Evolutionary conservation across 805 yeast genomes (phyloP).

Genomic region (Scheffersomyces spartinae): DNA sequence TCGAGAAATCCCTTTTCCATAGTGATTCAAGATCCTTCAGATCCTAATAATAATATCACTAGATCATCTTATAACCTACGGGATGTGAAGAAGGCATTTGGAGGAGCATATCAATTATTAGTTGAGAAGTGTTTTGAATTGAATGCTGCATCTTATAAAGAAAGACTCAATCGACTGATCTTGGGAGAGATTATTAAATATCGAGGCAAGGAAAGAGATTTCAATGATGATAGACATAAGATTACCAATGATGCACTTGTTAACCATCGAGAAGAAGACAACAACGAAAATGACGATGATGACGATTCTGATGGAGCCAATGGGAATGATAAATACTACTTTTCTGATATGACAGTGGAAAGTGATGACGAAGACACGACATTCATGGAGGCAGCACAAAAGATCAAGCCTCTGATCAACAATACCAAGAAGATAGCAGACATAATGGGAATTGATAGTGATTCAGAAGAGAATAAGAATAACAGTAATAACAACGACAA

Average conservation of each 20-base stretch:
- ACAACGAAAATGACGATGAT: conserved; percentile 12
- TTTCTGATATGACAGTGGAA: conserved; percentile 31
- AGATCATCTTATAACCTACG: conserved; percentile 75
- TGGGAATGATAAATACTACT: conserved; percentile 29
- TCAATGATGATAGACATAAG: conserved; percentile 58
- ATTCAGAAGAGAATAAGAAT: neutral
- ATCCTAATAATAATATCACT: conserved; percentile 70
- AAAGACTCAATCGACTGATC: conserved; percentile 59
- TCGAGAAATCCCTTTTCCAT: conserved; percentile 47
- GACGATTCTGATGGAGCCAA: conserved; percentile 20
- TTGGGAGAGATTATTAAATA: conserved; percentile 71
- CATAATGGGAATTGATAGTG: conserved; percentile 10
- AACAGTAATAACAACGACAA: conserved; percentile 9
- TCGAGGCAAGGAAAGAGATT: conserved; percentile 65
- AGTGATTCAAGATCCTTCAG: conserved; percentile 85
- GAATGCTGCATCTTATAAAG: conserved; percentile 51
- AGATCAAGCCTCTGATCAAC: conserved; percentile 1
- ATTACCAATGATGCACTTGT: conserved; percentile 51
- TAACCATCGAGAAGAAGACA: too few species aligned
- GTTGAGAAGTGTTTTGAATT: conserved; percentile 67
- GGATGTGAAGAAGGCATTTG: conserved; percentile 74
- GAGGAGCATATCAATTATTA: conserved; percentile 75
- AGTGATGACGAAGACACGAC: conserved; percentile 15
- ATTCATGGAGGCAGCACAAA: conserved; percentile 4
- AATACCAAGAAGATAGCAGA: conserved; percentile 8